Evolutionary conservation across 2,329 filamentous ascomycete species (phyloP).

Genomic region (Bipolaris bicolor): DNA sequence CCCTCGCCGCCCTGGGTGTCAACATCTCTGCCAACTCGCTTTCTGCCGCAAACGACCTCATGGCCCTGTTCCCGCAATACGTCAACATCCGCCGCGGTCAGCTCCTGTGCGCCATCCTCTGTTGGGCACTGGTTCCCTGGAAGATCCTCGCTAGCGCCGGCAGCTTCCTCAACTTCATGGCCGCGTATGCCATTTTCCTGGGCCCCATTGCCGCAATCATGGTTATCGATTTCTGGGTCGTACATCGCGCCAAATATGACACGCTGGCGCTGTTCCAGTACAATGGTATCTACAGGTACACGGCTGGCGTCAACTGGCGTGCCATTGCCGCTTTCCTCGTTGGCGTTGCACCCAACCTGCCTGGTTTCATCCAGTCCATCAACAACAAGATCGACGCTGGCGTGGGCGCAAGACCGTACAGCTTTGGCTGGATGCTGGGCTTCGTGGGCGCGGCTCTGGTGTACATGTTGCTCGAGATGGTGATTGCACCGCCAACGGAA

Average conservation of each 20-base stretch:
- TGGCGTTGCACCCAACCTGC: constrained; percentile 63
- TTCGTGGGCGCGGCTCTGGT: constrained; percentile 63
- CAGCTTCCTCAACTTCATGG: constrained; percentile 65
- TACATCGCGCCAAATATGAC: constrained; percentile 58
- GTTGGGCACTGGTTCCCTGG: constrained; percentile 56
- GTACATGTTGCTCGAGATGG: constrained; percentile 59
- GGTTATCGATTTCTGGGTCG: constrained; percentile 65
- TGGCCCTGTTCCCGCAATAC: constrained; percentile 59
- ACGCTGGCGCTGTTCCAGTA: constrained; percentile 60
- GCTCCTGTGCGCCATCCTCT: constrained; percentile 53
- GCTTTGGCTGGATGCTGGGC: constrained; percentile 70
- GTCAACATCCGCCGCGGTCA: constrained; percentile 60
- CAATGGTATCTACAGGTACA: constrained; percentile 59
- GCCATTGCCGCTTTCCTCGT: constrained; percentile 64
- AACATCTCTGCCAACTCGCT: constrained; percentile 62
- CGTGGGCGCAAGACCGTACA: constrained; percentile 62
- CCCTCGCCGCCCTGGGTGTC: constrained; percentile 58
- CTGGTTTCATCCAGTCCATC: constrained; percentile 58
- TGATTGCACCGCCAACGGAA: constrained; percentile 57
- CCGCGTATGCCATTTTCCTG: constrained; percentile 69
- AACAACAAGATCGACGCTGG: constrained; percentile 51
- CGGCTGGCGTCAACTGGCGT: constrained; percentile 63
- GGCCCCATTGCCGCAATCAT: constrained; percentile 68
- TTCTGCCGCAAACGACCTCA: constrained; percentile 61
- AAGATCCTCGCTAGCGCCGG: constrained; percentile 53